phyloP scores from a whole-genome alignment of 805 yeast genomes.

The Nematodospora valgi region DNA sequence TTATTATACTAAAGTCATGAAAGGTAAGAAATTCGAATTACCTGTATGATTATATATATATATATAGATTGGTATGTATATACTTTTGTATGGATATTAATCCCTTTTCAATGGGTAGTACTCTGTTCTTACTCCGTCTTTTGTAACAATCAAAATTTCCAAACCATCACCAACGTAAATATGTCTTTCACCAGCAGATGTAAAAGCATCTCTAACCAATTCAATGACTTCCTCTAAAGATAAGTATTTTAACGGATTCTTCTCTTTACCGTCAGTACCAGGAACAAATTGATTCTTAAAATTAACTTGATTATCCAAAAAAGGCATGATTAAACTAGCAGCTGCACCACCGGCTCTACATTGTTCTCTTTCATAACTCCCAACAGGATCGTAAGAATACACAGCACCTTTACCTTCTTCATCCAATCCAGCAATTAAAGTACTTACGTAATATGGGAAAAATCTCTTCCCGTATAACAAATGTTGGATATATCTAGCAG shows the following conservation, averaged over 20 bases:
- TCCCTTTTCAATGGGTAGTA: constrained; percentile 86
- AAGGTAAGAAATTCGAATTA: constrained; percentile 71
- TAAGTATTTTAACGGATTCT: constrained; percentile 60
- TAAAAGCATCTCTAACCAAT: constrained; percentile 89
- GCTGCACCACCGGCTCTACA: constrained; percentile 99
- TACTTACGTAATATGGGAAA: constrained; percentile 95
- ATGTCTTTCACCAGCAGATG: constrained; percentile 97
- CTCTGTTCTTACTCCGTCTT: constrained; percentile 85
- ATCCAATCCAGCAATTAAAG: constrained; percentile 91
- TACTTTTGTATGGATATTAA: constrained; percentile 25
- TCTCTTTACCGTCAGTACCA: constrained; percentile 62
- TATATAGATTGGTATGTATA: background rate
- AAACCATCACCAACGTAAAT: constrained; percentile 97
- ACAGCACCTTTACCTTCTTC: constrained; percentile 91
- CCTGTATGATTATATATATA: constrained; percentile 43
- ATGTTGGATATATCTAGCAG: constrained; percentile 90
- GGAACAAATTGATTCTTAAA: constrained; percentile 92
- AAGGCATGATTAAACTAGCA: constrained; percentile 93
- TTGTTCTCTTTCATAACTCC: constrained; percentile 95
- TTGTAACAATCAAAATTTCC: constrained; percentile 86
- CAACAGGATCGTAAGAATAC: constrained; percentile 96
- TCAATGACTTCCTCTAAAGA: constrained; percentile 80
- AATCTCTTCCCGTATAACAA: constrained; percentile 87
- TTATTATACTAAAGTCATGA: constrained; percentile 74
- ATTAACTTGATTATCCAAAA: constrained; percentile 94